phyloP scores from a whole-genome alignment of 305 asterid genomes.

The Solanum aculeatissimum region DNA sequence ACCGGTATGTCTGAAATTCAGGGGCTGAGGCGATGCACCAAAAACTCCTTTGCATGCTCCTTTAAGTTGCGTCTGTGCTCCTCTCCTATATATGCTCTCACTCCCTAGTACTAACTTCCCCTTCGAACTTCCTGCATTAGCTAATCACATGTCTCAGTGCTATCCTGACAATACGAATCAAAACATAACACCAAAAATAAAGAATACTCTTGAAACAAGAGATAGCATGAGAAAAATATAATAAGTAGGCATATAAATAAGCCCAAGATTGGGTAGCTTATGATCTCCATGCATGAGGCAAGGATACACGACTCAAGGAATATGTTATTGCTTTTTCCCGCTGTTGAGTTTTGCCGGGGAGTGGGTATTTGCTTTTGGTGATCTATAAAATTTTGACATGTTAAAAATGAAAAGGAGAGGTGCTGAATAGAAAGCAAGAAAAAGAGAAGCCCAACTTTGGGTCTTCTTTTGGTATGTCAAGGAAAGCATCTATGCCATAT shows the following conservation, averaged over 20 bases:
- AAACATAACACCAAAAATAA: too few relatives aligned
- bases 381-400: not conserved
- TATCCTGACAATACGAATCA: too few relatives aligned
- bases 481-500: slow-evolving; percentile 68
- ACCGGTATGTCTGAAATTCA: too few relatives aligned
- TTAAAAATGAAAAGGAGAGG: not conserved
- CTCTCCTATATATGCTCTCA: not conserved
- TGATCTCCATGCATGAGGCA: not conserved
- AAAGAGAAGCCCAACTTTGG: slow-evolving; percentile 16
- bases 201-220: too few relatives aligned
- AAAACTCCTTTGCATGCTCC: not conserved
- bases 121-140: too few relatives aligned
- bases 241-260: too few relatives aligned
- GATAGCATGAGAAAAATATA: too few relatives aligned
- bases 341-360: not conserved
- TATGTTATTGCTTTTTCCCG: not conserved
- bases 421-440: slow-evolving; percentile 84
- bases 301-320: not conserved
- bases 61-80: not conserved
- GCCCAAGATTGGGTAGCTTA: not conserved
- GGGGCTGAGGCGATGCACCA: not conserved
- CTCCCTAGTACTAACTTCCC: not conserved
- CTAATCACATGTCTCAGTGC: too few relatives aligned
- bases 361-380: not conserved
- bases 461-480: slow-evolving; percentile 31